Percentiles rank a stretch among this genome's conserved stretches.
Conservation (phyloP, 2,329 filamentous ascomycete genomes). For the Cryphonectria radicalis region DNA sequence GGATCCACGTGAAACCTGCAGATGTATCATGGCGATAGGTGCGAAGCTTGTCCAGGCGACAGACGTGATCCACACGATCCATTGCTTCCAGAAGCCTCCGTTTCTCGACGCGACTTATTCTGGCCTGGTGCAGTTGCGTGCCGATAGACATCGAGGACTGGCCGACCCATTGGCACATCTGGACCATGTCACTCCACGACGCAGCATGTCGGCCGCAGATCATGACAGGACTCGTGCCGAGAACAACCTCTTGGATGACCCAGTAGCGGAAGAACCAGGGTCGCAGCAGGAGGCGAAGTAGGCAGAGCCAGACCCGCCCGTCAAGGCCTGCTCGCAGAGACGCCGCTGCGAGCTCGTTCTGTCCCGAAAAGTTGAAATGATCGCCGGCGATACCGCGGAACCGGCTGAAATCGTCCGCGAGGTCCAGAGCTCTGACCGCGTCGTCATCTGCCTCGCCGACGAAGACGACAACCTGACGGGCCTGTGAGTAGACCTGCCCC, state of each 20-base stretch:
- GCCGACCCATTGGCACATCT: not conserved
- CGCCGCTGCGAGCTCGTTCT: not conserved
- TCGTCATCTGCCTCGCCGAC: slow-evolving; percentile 19
- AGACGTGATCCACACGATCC: not conserved
- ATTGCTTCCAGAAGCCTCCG: not conserved
- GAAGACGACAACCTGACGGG: slow-evolving; percentile 17
- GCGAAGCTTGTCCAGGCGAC: not conserved
- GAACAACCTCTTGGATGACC: slow-evolving; percentile 30
- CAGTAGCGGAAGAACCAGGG: slow-evolving; percentile 30
- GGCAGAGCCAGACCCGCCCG: slow-evolving; percentile 21
- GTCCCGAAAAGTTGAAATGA: not conserved
- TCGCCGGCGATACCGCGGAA: not conserved
- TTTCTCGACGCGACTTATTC: not conserved
- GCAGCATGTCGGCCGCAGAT: slow-evolving; percentile 9
- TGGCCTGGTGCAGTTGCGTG: not conserved
- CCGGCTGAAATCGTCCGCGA: not conserved
- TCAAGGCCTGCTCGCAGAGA: not conserved
- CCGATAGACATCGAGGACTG: not conserved
- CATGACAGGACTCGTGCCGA: slow-evolving; percentile 16
- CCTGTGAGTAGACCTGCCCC: slow-evolving; percentile 15
- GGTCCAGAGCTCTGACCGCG: not conserved
- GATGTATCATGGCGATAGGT: not conserved
- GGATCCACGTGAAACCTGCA: not conserved
- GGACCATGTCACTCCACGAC: not conserved
- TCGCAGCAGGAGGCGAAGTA: slow-evolving; percentile 26